Evolutionary conservation across 805 yeast species (phyloP), one percentile per base, ranked within the genome.

Genomic region (Starmerella sirachaensis): DNA sequence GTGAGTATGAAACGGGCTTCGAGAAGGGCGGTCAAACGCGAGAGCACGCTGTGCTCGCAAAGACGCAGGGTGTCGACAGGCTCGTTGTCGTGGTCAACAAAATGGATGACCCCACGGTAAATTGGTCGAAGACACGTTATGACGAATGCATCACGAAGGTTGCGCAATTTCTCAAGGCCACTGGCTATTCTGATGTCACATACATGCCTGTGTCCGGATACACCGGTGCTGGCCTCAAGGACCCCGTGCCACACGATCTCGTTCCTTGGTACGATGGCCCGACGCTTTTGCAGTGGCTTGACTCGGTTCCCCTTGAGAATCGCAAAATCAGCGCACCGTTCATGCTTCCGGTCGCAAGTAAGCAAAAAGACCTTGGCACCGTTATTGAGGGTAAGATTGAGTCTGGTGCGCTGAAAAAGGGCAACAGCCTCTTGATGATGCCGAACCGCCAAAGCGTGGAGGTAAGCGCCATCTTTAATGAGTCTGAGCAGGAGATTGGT

Each of bases 11-110:
- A 68, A 91, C 98, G 38, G 98, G 98, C 45, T 88, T 88, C 57
- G 98, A 88, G 68, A 83, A 85, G 62, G 97, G 97, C 56, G 98
- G 98, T 51, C 98, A 88, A 68, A 86, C 97, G 25, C 78, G 96
- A 67, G 97, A 86, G 70, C 98, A 88, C 58, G 97, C 97, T 10
- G 68, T 88, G 43, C 70, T 88, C 59, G 98, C 98, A 46, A 91
- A 88, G 70, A 91, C 96, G 36, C 97, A 88, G 65, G 98, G 98
- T 66, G 95, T 88, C 46, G 84, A 88, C 69, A 80, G 78, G 61
- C 72, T 88, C 61, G 69, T 91, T 47, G 95, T 88, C 42, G 96
- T 81, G 37, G 85, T 88, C 51, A 91, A 91, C 69, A 91, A 91
- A 74, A 88, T 91, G 97, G 99, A 91, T 64, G 99, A 91, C 58